Evolutionary conservation across 345 rosid species (phyloP).

Genomic region (Cardiospermum halicacabum): DNA sequence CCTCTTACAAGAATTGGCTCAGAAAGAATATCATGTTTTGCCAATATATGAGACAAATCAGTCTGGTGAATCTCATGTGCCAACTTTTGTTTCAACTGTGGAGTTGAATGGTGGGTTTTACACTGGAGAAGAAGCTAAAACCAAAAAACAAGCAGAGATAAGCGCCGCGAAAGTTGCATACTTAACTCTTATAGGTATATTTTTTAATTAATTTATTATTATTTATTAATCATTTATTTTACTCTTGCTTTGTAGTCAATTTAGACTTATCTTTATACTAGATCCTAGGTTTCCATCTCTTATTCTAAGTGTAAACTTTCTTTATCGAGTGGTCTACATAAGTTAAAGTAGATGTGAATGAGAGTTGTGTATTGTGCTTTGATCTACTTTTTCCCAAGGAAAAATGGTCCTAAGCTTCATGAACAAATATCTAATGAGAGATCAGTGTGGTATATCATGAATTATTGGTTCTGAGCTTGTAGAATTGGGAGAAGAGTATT

Average conservation of each 20-base stretch:
- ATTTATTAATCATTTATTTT: neutral
- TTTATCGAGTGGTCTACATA: neutral
- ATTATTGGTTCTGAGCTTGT: neutral
- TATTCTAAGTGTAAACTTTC: neutral
- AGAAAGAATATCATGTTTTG: conserved; percentile 31
- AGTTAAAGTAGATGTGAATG: neutral
- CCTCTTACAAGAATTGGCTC: conserved; percentile 55
- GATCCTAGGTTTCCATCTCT: neutral
- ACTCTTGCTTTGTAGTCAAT: neutral
- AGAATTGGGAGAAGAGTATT: neutral
- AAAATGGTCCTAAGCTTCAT: neutral
- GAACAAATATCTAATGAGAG: neutral
- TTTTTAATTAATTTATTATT: too few relatives aligned
- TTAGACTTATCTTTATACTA: neutral
- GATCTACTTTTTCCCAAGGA: neutral
- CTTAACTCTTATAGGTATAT: conserved; percentile 28
- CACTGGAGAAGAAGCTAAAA: conserved; percentile 43
- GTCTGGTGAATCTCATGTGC: conserved; percentile 47
- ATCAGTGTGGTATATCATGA: neutral
- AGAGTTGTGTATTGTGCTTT: neutral
- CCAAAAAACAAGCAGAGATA: conserved; percentile 59
- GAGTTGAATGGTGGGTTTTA: conserved; percentile 36
- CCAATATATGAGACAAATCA: conserved; percentile 41
- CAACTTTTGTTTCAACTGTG: conserved; percentile 44
- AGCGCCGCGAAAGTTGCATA: conserved; percentile 73